Conservation (phyloP, 139 green algal genomes). For the Parachlorella kessleri region DNA sequence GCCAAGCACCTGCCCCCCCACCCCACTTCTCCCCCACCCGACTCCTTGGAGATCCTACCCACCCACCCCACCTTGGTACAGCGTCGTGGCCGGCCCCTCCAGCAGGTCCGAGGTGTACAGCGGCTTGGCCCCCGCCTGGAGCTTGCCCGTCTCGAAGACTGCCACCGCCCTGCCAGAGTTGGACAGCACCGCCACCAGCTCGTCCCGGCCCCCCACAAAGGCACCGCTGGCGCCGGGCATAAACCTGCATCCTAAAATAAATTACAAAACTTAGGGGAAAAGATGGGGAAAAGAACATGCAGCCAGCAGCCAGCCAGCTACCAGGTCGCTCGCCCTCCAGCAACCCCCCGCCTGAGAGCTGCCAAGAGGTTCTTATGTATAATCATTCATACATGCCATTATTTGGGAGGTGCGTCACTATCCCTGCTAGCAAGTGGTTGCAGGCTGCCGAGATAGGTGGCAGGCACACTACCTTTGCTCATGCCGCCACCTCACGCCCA, state of each 20-base stretch:
- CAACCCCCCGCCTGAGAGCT: too few species aligned
- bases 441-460: too few species aligned
- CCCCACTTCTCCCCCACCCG: neutral
- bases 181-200: slow-evolving; percentile 41
- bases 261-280: too few species aligned
- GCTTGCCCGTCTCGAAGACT: slow-evolving; percentile 45
- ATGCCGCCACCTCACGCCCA: too few species aligned
- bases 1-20: neutral
- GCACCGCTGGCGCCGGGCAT: slow-evolving; percentile 35
- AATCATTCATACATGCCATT: too few species aligned
- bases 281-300: too few species aligned
- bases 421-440: too few species aligned
- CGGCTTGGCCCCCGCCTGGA: slow-evolving; percentile 22
- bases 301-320: too few species aligned
- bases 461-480: too few species aligned
- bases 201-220: slow-evolving; percentile 46
- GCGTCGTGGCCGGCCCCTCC: slow-evolving; percentile 16
- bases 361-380: too few species aligned
- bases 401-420: too few species aligned
- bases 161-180: slow-evolving; percentile 36
- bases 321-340: too few species aligned
- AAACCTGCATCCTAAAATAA: slow-evolving; percentile 4
- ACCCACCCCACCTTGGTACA: slow-evolving; percentile 27
- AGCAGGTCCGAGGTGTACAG: slow-evolving; percentile 20
- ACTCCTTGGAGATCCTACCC: neutral